Base-by-base conservation (phyloP, 2,329 filamentous ascomycete species). In the Aspergillus sp. region DNA sequence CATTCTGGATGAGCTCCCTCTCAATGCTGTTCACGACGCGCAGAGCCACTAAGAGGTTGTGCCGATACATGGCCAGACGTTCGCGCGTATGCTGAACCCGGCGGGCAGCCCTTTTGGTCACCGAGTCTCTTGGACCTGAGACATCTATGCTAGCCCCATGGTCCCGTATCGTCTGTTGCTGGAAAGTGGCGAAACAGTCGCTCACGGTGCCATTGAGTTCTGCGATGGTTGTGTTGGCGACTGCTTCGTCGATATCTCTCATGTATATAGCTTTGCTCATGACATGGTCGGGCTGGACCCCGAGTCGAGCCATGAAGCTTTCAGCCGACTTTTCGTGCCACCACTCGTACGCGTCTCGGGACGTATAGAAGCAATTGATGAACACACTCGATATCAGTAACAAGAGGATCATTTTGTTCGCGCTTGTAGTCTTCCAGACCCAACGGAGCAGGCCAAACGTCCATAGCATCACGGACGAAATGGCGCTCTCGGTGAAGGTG, bases 221-320 rank as follows among this genome's bases (percentile, higher is more conserved):
- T 59, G 63, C 68, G 31, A 63, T 57, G 2, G 68, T 71, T 17
- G 61, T 58, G 48, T 69, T 69, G 17, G 74, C 65, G 47, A 83
- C 75, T 14, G 82, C 84, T 57, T 88, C 83, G 53, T 91, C 86
- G 46, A 97, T 78, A 69, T 97, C 93, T 47, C 80, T 80, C 51
- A 97, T 74, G 67, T 94, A 96, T 21, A 99, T 84, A 7, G 89
- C 85, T 70, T 88, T 91, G 72, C 88, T 89, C 89, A 97, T 93
- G 57, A 88, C 82, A 17, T 81, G 72, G 60, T 95, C 88, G 6
- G 92, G 90, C 3, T 83, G 81, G 6, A 97, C 85, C 9, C 93
- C 93, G 13, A 97, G 75, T 11, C 86, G 81, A 31, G 78, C 78
- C 91, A 99, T 94, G 70, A 93, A 96, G 38, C 80, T 86, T 14